A percentile compares a stretch with the other conserved stretches of the same genome.
Evolutionary conservation across 1,139 yeast species (phyloP).

Genomic region (Debaryomyces sp.): DNA sequence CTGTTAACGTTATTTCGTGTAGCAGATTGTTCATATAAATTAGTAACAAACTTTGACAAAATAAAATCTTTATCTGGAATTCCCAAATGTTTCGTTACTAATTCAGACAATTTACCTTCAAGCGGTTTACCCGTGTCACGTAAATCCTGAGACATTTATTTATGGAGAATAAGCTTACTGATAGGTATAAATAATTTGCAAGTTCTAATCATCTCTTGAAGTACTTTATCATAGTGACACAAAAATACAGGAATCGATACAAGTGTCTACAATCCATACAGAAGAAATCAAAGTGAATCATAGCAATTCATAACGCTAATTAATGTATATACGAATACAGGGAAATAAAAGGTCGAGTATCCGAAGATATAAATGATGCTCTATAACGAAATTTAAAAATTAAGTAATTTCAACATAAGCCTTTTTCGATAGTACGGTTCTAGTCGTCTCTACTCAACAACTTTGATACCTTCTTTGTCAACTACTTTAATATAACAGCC

Average conservation of each 20-base stretch:
- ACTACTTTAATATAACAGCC: slow-evolving; percentile 83
- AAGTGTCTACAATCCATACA: neutral
- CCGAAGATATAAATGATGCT: neutral
- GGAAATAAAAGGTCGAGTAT: neutral
- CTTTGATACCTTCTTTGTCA: slow-evolving; percentile 68
- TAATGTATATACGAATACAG: slow-evolving; percentile 3
- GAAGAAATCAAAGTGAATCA: neutral
- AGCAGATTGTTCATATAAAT: slow-evolving; percentile 43
- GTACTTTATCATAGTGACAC: slow-evolving; percentile 3
- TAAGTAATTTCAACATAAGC: neutral
- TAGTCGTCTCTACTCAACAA: slow-evolving; percentile 6
- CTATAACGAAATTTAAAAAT: slow-evolving; percentile 2
- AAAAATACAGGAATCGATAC: neutral
- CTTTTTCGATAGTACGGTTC: neutral
- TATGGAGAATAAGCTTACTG: neutral
- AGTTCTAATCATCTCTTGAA: neutral
- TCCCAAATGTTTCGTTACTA: slow-evolving; percentile 13
- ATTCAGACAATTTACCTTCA: slow-evolving; percentile 6
- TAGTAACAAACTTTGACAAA: slow-evolving; percentile 59
- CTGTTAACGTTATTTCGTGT: slow-evolving; percentile 12
- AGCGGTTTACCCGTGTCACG: neutral
- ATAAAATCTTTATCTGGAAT: slow-evolving; percentile 42
- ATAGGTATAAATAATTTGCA: neutral
- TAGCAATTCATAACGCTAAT: slow-evolving; percentile 3
- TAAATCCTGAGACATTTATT: slow-evolving; percentile 1